phyloP scores from a whole-genome alignment of 805 yeast genomes.

The Debaryomyces castellii region DNA sequence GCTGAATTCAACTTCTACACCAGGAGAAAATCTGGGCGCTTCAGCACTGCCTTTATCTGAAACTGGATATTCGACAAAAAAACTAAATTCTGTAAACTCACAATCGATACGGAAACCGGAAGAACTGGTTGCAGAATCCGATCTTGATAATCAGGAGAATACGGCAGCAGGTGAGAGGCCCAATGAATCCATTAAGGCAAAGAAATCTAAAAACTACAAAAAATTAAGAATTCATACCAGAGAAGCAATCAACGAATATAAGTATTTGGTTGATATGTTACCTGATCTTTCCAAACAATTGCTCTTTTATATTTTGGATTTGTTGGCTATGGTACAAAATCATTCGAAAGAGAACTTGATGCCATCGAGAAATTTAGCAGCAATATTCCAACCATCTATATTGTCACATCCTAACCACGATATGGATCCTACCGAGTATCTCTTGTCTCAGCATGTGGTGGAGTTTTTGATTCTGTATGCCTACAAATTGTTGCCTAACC shows the following conservation, averaged over 20 bases:
- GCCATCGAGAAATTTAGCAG: conserved; percentile 92
- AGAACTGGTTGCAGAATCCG: conserved; percentile 1
- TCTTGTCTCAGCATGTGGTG: conserved; percentile 78
- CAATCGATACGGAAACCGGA: neutral
- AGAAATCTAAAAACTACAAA: conserved; percentile 50
- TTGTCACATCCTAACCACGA: conserved; percentile 91
- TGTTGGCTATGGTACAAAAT: conserved; percentile 80
- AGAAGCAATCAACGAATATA: conserved; percentile 70
- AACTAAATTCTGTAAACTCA: neutral
- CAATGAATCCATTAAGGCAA: conserved; percentile 7
- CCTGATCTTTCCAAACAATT: conserved; percentile 82
- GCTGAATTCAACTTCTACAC: neutral
- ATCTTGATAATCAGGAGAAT: too few species aligned
- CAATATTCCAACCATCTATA: conserved; percentile 96
- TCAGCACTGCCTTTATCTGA: conserved; percentile 28
- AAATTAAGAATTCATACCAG: conserved; percentile 63
- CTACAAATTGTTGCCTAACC: conserved; percentile 68
- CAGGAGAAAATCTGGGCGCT: conserved; percentile 9
- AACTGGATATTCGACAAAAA: conserved; percentile 22
- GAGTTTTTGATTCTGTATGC: conserved; percentile 88
- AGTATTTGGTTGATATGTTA: conserved; percentile 60
- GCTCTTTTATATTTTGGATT: conserved; percentile 80
- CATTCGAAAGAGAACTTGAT: conserved; percentile 77
- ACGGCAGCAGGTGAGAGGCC: neutral
- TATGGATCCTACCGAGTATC: conserved; percentile 89